Conservation (phyloP, 169 alveolate genomes). For the Eimeria zaria region DNA sequence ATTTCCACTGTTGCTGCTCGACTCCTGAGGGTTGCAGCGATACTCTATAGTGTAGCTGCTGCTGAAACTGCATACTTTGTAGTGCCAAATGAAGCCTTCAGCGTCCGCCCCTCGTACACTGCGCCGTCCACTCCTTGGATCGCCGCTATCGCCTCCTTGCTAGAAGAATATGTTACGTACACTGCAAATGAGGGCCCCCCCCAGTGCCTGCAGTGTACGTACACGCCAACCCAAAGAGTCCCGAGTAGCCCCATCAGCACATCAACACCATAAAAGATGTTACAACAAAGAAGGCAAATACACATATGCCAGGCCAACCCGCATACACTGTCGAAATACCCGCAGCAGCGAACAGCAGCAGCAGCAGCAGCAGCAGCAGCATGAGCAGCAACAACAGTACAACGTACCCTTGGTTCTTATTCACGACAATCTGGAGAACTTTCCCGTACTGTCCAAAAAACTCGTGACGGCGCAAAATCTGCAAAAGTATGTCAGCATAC, state of each 20-base stretch:
- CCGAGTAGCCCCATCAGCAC: neutral
- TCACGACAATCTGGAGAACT: conserved; percentile 92
- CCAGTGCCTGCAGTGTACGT: conserved; percentile 61
- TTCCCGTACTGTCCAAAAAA: conserved; percentile 95
- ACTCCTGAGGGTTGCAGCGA: neutral
- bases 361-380: neutral
- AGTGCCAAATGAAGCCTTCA: conserved; percentile 97
- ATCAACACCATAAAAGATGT: neutral
- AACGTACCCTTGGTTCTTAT: conserved; percentile 89
- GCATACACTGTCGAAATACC: neutral
- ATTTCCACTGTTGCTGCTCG: neutral
- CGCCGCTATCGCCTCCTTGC: conserved; percentile 95
- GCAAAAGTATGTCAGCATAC: neutral
- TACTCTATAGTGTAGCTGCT: no score
- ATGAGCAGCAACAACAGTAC: neutral
- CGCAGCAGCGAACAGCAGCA: conserved; percentile 14
- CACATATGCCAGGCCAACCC: neutral
- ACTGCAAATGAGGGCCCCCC: conserved; percentile 96
- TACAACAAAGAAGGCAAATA: neutral
- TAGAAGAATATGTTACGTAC: conserved; percentile 95
- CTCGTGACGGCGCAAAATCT: conserved; percentile 90
- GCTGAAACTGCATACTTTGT: conserved; percentile 90
- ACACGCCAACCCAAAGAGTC: neutral
- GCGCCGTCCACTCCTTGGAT: conserved; percentile 95
- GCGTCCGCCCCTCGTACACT: conserved; percentile 92